These are phyloP conservation scores for Leavenworthia alabamica DNA, from an alignment of 345 rosid genomes.

Conservation along the genomic window DNA sequence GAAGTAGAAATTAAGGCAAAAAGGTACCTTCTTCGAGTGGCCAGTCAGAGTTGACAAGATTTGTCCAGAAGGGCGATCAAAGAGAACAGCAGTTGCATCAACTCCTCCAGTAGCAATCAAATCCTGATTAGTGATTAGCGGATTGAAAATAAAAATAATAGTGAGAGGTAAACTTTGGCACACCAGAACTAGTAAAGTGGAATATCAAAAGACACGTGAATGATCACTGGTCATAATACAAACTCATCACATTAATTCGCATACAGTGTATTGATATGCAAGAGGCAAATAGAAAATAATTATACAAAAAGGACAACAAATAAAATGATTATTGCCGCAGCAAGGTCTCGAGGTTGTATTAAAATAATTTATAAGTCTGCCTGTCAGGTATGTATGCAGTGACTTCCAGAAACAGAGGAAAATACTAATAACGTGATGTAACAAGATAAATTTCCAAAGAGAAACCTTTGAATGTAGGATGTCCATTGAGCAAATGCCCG, in stretches of 20 bases:
- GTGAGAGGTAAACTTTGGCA: not conserved
- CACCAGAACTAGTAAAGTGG: not conserved
- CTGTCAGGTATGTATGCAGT: not conserved
- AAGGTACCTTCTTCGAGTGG: slow-evolving; percentile 81
- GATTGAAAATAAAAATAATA: not conserved
- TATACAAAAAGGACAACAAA: not conserved
- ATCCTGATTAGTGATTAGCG: slow-evolving; percentile 55
- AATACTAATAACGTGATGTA: not conserved
- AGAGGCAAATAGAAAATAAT: not conserved
- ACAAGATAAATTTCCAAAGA: not conserved
- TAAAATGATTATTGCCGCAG: not conserved
- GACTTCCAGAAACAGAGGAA: not conserved
- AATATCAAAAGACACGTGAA: not conserved
- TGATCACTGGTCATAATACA: not conserved
- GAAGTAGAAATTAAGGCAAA: not conserved
- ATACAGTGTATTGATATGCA: not conserved
- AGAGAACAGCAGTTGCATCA: slow-evolving; percentile 77
- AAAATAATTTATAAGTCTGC: not conserved
- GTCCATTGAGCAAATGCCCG: slow-evolving; percentile 71
- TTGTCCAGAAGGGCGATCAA: slow-evolving; percentile 87
- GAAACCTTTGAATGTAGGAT: slow-evolving; percentile 65
- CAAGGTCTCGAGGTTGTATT: too few relatives aligned
- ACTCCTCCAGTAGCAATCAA: slow-evolving; percentile 89
- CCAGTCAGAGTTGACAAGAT: slow-evolving; percentile 80
- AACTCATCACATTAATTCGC: too few relatives aligned